Evolutionary conservation across 2,329 filamentous ascomycete genomes (phyloP), one percentile per base, ranked within the genome.

Genomic region (Trichoderma afroharzianum): DNA sequence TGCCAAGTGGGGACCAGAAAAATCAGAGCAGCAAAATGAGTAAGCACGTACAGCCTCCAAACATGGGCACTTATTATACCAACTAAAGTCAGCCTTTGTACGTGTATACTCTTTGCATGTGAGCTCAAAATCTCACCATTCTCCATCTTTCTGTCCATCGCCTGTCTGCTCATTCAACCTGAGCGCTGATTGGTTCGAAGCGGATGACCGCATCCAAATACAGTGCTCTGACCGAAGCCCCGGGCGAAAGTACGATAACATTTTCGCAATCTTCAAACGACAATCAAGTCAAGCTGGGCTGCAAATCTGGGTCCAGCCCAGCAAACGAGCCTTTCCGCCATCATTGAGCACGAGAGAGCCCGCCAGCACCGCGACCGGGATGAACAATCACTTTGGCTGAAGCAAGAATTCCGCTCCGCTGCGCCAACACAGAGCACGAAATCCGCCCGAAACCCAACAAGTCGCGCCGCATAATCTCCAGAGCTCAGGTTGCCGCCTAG

Each of bases 401-500:
- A 70, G 33, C 39, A 62, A 24, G 63, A 28, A 57, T 43, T 67
- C 57, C 50, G 24, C 21, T 66, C 47, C 30, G 32, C 32, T 66
- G 47, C 47, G 28, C 36, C 33, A 15, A 53, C 55, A 26, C 8
- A 7, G 21, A 24, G 47, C 63, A 53, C 15, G 39, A 30, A 55
- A 66, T 36, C 47, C 63, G 63, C 39, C 57, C 24, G 57, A 59
- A 59, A 59, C 57, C 69, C 33, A 71, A 71, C 61, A 28, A 71
- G 53, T 57, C 69, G 69, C 69, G 67, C 67, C 58, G 47, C 50
- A 63, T 30, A 57, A 61, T 36, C 14, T 50, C 36, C 33, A 59
- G 33, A 53, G 69, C 53, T 58, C 18, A 21, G 33, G 39, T 71
- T 66, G 62, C 61, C 69, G 68, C 68, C 47, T 32, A 63, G 68